These are phyloP conservation scores for Berberis vulgaris DNA, from an alignment of 164 flowering plant genomes.

Conservation along the genomic window DNA sequence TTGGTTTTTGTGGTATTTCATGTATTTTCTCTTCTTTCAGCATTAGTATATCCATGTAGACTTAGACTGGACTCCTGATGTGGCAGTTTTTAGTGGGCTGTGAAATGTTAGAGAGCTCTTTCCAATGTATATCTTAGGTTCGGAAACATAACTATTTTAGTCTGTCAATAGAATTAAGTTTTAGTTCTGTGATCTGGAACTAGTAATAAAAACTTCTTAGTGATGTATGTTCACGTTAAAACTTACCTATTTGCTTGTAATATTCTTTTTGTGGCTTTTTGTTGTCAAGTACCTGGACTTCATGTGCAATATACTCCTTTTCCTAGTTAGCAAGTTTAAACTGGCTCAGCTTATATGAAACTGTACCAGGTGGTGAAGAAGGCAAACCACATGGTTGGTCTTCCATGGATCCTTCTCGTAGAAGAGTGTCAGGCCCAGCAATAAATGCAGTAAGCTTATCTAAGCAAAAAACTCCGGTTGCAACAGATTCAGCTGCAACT, in stretches of 20 bases:
- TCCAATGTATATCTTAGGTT: no score
- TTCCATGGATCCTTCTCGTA: constrained; percentile 48
- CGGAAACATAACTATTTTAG: no score
- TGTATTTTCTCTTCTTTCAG: no score
- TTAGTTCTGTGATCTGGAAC: background rate
- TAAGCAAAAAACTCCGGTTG: constrained; percentile 60
- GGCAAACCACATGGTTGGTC: constrained; percentile 42
- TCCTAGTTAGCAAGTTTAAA: background rate
- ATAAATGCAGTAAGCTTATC: constrained; percentile 44
- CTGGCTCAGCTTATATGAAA: background rate
- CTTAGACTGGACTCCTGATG: no score
- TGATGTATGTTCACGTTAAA: background rate
- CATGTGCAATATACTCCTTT: background rate
- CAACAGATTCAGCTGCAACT: constrained; percentile 38
- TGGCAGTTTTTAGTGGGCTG: no score
- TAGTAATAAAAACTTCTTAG: background rate
- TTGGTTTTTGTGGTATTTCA: no score
- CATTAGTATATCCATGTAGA: no score
- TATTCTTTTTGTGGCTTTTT: background rate
- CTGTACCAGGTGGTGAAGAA: constrained; percentile 48
- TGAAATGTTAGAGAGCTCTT: no score
- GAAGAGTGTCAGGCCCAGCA: constrained; percentile 50
- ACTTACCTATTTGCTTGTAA: background rate
- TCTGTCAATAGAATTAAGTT: no score
- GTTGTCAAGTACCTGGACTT: background rate